Evolutionary conservation across 2,329 filamentous ascomycete genomes (phyloP), one percentile per base, ranked within the genome.

Genomic region (Passalora sequoiae): DNA sequence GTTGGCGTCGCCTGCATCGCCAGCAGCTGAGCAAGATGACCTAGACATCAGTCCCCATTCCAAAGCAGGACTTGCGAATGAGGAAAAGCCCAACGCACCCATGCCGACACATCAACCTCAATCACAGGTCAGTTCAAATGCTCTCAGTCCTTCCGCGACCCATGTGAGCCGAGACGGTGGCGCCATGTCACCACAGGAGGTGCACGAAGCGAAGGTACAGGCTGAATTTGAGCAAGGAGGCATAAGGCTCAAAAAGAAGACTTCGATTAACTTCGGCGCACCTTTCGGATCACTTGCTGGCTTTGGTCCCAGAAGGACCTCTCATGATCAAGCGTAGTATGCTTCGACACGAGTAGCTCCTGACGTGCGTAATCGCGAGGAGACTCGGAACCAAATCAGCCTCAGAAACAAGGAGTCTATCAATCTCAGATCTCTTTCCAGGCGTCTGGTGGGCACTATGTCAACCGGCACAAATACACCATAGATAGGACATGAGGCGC

Each of bases 241-340:
- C 8, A 64, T 66, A 49, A 59, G 54, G 40, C 50, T 66, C 31
- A 63, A 62, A 48, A 64, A 64, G 44, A 65, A 63, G 40, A 46
- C 57, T 2, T 64, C 61, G 38, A 54, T 46, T 24, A 66, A 66
- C 37, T 66, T 66, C 37, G 63, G 63, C 17, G 59, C 61, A 6
- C 63, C 63, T 1, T 60, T 65, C 43, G 63, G 63, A 4, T 51
- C 55, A 30, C 48, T 66, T 19, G 57, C 59, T n/a, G 57, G 57
- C 4, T 60, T 59, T 41, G 57, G 56, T 15, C 40, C 47, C 17
- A 40, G 47, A 37, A 52, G 55, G 33, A 52, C 49, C 27, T 55
- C 55, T 17, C 54, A 52, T 40, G 38, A 44, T 12, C 20, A 44
- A 21, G 30, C 42, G 10, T 44, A 45, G 41, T 21, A 38, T 20